phyloP scores from a whole-genome alignment of 768 basidiomycete species.

The Kwoniella botswanensis region DNA sequence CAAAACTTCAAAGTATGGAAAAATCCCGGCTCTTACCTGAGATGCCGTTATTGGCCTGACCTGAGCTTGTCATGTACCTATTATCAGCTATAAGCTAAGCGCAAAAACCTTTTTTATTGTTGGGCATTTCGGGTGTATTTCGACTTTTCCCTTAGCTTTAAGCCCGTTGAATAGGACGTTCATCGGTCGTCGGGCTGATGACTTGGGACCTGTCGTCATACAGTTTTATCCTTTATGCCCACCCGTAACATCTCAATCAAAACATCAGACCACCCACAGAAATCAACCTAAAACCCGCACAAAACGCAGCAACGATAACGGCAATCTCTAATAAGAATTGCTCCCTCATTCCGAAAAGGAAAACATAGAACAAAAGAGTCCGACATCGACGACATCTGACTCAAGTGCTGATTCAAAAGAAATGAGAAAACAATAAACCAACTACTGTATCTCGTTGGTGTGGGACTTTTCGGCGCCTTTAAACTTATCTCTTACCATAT shows the following conservation, averaged over 20 bases:
- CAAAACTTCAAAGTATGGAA: neutral
- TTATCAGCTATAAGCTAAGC: neutral
- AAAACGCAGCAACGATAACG: no score
- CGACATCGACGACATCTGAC: no score
- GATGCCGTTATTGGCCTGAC: slow-evolving; percentile 5
- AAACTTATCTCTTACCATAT: slow-evolving; percentile 1
- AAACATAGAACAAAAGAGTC: no score
- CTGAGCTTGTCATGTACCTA: neutral
- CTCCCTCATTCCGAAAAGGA: no score
- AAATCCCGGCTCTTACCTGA: neutral
- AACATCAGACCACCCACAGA: neutral
- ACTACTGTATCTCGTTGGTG: neutral
- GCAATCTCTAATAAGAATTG: no score
- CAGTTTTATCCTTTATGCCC: no score
- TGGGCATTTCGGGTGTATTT: slow-evolving; percentile 10
- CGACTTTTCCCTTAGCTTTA: neutral
- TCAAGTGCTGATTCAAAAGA: neutral
- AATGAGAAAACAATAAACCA: neutral
- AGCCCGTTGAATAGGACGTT: neutral
- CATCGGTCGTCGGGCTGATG: slow-evolving; percentile 10
- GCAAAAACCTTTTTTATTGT: neutral
- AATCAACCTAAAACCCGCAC: no score
- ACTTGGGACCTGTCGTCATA: neutral
- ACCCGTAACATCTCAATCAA: neutral
- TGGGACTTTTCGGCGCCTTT: neutral